Conservation (phyloP, 2,329 filamentous ascomycete species). For the Keithomyces neogunnii region DNA sequence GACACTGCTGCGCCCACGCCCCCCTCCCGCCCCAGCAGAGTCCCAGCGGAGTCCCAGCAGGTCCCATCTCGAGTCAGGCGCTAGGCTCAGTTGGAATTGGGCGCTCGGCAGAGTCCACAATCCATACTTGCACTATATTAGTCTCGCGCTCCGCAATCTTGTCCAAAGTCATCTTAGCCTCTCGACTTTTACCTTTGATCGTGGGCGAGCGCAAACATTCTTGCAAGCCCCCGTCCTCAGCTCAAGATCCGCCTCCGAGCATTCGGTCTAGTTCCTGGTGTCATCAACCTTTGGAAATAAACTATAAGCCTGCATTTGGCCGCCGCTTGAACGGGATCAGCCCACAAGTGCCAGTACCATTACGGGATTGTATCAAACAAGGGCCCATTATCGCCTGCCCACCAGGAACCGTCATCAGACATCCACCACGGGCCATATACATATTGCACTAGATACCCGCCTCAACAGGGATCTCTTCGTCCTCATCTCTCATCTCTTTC, state of each 20-base stretch:
- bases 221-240: slow-evolving; percentile 10
- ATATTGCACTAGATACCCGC: background rate
- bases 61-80: slow-evolving; percentile 20
- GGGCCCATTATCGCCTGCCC: too few species aligned
- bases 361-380: background rate
- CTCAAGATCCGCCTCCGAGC: slow-evolving; percentile 13
- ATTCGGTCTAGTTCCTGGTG: slow-evolving; percentile 10
- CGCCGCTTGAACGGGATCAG: slow-evolving; percentile 4
- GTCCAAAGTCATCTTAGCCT: slow-evolving; percentile 17
- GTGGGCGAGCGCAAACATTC: slow-evolving; percentile 15
- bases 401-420: too few species aligned
- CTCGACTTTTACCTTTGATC: slow-evolving; percentile 16
- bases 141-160: slow-evolving; percentile 28
- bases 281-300: slow-evolving; percentile 6
- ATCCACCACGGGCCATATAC: background rate
- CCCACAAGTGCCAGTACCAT: slow-evolving; percentile 6
- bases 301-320: slow-evolving; percentile 6
- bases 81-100: slow-evolving; percentile 27
- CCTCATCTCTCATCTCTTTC: background rate
- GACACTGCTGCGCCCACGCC: slow-evolving; percentile 3
- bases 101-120: slow-evolving; percentile 20
- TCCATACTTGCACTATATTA: slow-evolving; percentile 32
- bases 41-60: slow-evolving; percentile 4
- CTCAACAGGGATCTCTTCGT: background rate
- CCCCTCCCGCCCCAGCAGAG: background rate